Percentiles rank a stretch among this genome's conserved stretches.
Conservation (phyloP, 2,329 filamentous ascomycete genomes). For the Beauveria asiatica region DNA sequence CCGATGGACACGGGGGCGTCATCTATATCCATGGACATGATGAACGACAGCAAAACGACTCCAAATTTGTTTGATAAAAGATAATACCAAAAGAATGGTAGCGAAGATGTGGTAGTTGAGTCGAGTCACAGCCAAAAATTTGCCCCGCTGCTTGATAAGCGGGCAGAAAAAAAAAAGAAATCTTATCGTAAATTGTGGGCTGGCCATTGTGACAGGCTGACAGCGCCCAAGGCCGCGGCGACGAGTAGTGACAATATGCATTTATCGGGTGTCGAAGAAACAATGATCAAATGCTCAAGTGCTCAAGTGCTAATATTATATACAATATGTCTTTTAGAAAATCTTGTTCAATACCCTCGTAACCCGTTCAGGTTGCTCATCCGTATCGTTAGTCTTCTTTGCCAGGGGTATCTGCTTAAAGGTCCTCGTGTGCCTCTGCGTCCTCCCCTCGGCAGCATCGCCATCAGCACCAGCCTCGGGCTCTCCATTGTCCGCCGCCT, state of each 20-base stretch:
- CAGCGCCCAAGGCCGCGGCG: not conserved
- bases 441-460: constrained; percentile 16
- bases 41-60: constrained; percentile 13
- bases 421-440: constrained; percentile 28
- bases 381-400: constrained; percentile 35
- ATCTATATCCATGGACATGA: constrained; percentile 37
- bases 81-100: constrained; percentile 4
- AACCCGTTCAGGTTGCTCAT: constrained; percentile 46
- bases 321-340: constrained; percentile 34
- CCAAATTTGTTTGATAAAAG: not conserved
- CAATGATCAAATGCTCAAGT: constrained; percentile 1
- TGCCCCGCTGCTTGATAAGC: constrained; percentile 33
- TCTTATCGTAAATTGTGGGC: constrained; percentile 20
- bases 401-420: constrained; percentile 61
- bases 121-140: constrained; percentile 18
- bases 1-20: constrained; percentile 32
- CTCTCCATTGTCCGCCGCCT: constrained; percentile 25
- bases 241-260: constrained; percentile 2
- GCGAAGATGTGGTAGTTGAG: constrained; percentile 4
- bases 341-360: constrained; percentile 57
- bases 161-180: constrained; percentile 9
- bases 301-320: constrained; percentile 7
- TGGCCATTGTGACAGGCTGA: not conserved
- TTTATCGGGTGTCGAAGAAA: not conserved
- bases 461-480: constrained; percentile 14